Percentiles rank a stretch among this genome's conserved stretches.
These are phyloP conservation scores for Arabidopsis hybrid DNA, from an alignment of 441 rosid species.

Conservation along the genomic window DNA sequence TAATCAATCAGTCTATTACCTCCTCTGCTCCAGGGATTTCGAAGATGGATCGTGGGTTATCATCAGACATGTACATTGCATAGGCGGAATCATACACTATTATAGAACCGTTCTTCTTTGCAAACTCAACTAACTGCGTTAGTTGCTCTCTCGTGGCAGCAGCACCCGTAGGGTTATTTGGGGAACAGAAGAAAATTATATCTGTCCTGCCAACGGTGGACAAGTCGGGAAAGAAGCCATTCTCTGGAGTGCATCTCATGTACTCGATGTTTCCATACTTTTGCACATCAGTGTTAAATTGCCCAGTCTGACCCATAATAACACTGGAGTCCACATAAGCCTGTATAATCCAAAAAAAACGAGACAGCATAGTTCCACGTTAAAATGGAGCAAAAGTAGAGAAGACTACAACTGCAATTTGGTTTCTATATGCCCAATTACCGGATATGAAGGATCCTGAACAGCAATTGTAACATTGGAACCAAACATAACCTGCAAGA, in stretches of 20 bases:
- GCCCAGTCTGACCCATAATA: constrained; percentile 94
- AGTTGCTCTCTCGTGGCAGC: constrained; percentile 95
- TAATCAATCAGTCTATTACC: constrained; percentile 52
- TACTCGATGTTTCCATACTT: constrained; percentile 85
- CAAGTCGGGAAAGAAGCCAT: constrained; percentile 94
- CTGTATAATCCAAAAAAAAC: constrained; percentile 46
- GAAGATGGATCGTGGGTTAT: constrained; percentile 88
- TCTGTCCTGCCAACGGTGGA: constrained; percentile 75
- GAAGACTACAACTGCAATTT: constrained; percentile 4
- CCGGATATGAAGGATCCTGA: constrained; percentile 99
- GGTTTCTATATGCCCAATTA: constrained; percentile 40
- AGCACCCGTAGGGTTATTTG: constrained; percentile 97
- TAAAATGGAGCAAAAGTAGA: constrained; percentile 17
- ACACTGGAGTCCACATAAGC: constrained; percentile 98
- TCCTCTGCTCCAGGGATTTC: constrained; percentile 98
- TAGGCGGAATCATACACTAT: constrained; percentile 96
- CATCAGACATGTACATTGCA: constrained; percentile 88
- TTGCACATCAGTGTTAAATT: constrained; percentile 66
- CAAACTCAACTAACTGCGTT: constrained; percentile 73
- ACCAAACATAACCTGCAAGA: constrained; percentile 84
- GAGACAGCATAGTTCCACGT: background rate
- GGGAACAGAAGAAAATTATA: constrained; percentile 95
- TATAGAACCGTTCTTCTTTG: constrained; percentile 93
- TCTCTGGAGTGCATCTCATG: constrained; percentile 94
- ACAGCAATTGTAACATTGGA: constrained; percentile 88